Percentiles rank a stretch among this genome's conserved stretches.
Evolutionary conservation across 78 protist species (phyloP).

Genomic region (Neovahlkampfia damariscottae): DNA sequence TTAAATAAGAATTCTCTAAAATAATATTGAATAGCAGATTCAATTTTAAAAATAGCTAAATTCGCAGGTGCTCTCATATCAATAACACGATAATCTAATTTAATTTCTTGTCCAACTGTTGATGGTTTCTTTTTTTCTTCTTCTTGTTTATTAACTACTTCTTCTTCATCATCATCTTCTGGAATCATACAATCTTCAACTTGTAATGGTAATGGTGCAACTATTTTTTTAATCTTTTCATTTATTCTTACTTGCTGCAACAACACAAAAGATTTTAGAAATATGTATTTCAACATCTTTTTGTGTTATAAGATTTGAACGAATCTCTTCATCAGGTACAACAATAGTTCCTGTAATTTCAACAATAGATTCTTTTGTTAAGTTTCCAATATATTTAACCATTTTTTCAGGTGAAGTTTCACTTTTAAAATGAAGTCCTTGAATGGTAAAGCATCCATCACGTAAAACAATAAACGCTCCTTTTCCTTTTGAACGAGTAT

Average conservation of each 20-base stretch:
- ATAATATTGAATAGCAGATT: slow-evolving; percentile 51
- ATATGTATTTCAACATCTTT: slow-evolving; percentile 65
- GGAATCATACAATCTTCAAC: slow-evolving; percentile 60
- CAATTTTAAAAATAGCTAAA: slow-evolving; percentile 77
- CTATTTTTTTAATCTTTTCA: too few species aligned
- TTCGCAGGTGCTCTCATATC: slow-evolving; percentile 87
- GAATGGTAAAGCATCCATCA: slow-evolving; percentile 50
- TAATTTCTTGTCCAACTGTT: slow-evolving; percentile 42
- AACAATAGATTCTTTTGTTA: slow-evolving; percentile 74
- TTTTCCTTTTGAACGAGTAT: slow-evolving; percentile 22
- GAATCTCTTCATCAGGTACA: slow-evolving; percentile 30
- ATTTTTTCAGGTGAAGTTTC: neutral
- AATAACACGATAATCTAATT: slow-evolving; percentile 75
- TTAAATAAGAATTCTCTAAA: slow-evolving; percentile 48
- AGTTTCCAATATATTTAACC: slow-evolving; percentile 12
- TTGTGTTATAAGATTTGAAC: slow-evolving; percentile 53
- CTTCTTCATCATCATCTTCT: slow-evolving; percentile 10
- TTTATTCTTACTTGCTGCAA: too few species aligned
- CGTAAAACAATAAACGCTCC: slow-evolving; percentile 68
- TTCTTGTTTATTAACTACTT: neutral
- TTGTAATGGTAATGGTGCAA: slow-evolving; percentile 52
- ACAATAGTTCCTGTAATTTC: slow-evolving; percentile 63
- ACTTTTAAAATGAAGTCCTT: slow-evolving; percentile 38
- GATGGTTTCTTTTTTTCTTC: slow-evolving; percentile 7
- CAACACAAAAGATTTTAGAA: slow-evolving; percentile 25